These are phyloP conservation scores for Fusarium gaditjirri DNA, from an alignment of 2,329 filamentous ascomycete genomes.

Conservation along the genomic window DNA sequence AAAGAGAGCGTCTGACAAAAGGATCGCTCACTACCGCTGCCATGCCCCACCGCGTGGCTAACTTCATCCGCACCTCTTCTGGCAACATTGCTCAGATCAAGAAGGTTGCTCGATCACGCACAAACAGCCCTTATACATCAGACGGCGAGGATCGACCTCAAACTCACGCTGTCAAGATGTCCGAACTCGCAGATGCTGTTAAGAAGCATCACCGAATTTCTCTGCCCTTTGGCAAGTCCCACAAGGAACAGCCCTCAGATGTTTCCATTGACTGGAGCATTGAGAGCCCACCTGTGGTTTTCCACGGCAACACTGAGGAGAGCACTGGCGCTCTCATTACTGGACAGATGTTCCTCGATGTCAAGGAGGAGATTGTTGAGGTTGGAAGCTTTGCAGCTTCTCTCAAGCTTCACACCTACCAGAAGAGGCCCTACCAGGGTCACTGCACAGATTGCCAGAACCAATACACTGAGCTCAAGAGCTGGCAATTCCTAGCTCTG, in stretches of 20 bases:
- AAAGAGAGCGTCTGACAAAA: conserved; percentile 28
- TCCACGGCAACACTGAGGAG: conserved; percentile 78
- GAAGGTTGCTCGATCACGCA: conserved; percentile 49
- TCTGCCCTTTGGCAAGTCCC: conserved; percentile 56
- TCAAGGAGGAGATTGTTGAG: conserved; percentile 73
- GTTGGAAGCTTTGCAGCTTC: conserved; percentile 79
- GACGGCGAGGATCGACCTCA: conserved; percentile 50
- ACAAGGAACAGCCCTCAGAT: conserved; percentile 55
- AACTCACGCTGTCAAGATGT: conserved; percentile 50
- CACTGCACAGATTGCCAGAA: conserved; percentile 82
- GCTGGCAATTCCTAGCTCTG: conserved; percentile 79
- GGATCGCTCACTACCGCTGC: conserved; percentile 40
- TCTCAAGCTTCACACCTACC: conserved; percentile 75
- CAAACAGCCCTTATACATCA: conserved; percentile 50
- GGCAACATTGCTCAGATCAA: conserved; percentile 65
- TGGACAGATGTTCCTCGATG: conserved; percentile 79
- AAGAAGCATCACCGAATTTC: conserved; percentile 57
- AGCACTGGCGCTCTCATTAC: conserved; percentile 89
- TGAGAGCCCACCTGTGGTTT: conserved; percentile 87
- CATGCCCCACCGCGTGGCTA: conserved; percentile 69
- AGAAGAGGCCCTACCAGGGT: conserved; percentile 82
- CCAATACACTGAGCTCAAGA: conserved; percentile 78
- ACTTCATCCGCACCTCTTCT: conserved; percentile 67
- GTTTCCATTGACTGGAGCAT: conserved; percentile 68
- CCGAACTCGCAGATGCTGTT: conserved; percentile 51